Evolutionary conservation across 1,284 basidiomycete species (phyloP).

Genomic region (Ceratobasidium sp.): DNA sequence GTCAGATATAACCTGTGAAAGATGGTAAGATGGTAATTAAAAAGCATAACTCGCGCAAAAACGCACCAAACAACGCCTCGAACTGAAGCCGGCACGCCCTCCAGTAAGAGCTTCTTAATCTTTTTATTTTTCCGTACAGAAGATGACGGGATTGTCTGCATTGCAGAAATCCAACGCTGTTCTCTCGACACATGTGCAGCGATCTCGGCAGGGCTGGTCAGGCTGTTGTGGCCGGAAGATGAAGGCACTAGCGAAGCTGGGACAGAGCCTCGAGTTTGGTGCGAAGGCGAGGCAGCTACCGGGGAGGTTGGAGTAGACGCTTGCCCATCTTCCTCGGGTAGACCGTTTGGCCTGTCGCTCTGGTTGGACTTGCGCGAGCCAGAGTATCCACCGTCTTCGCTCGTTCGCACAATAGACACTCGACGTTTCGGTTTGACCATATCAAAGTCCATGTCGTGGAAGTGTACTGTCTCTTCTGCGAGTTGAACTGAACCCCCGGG

Average conservation of each 20-base stretch:
- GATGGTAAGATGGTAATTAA: not conserved
- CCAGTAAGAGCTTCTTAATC: slow-evolving; percentile 80
- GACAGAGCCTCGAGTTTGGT: slow-evolving; percentile 30
- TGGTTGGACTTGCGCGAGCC: slow-evolving; percentile 36
- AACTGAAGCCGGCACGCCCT: slow-evolving; percentile 86
- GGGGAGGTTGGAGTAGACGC: slow-evolving; percentile 23
- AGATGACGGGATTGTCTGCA: slow-evolving; percentile 72
- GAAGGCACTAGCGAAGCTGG: slow-evolving; percentile 9
- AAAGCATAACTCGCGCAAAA: not conserved
- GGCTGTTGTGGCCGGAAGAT: slow-evolving; percentile 30
- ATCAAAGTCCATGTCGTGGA: slow-evolving; percentile 84
- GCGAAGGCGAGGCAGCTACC: slow-evolving; percentile 26
- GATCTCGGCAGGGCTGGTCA: slow-evolving; percentile 55
- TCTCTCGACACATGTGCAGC: slow-evolving; percentile 82
- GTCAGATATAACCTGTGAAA: slow-evolving; percentile 69
- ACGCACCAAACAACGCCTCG: slow-evolving; percentile 82
- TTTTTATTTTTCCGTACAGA: slow-evolving; percentile 86
- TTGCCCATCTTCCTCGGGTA: slow-evolving; percentile 14
- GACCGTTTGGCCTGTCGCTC: slow-evolving; percentile 16
- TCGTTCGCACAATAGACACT: slow-evolving; percentile 62
- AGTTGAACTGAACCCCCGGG: slow-evolving; percentile 53
- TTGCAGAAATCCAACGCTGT: slow-evolving; percentile 78
- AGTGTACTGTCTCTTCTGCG: slow-evolving; percentile 69
- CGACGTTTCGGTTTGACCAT: slow-evolving; percentile 72
- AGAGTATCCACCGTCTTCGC: slow-evolving; percentile 64